A percentile compares a stretch with the other conserved stretches of the same genome.
phyloP scores from a whole-genome alignment of 208 protist genomes.

The Leishmania lainsoni region DNA sequence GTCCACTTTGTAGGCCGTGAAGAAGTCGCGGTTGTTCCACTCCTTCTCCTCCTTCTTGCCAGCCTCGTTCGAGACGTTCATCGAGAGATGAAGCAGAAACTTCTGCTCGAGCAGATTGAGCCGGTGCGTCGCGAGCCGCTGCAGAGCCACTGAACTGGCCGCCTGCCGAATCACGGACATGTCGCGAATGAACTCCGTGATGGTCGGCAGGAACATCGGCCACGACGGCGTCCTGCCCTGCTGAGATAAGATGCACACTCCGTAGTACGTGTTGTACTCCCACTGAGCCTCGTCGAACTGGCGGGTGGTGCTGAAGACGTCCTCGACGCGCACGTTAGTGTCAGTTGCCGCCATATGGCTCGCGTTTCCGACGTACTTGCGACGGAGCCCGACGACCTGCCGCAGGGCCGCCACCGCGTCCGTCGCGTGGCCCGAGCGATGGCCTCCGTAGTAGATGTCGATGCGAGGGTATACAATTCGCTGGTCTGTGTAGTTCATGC shows the following conservation, averaged over 20 bases:
- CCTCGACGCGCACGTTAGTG: constrained; percentile 68
- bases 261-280: constrained; percentile 92
- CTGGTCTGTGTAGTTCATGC: constrained; percentile 77
- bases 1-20: constrained; percentile 91
- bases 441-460: constrained; percentile 54
- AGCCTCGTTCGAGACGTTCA: constrained; percentile 91
- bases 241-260: constrained; percentile 79
- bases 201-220: constrained; percentile 73
- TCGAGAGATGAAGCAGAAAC: constrained; percentile 92
- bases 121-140: constrained; percentile 84
- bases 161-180: constrained; percentile 65
- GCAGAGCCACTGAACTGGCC: constrained; percentile 60
- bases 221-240: constrained; percentile 72
- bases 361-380: constrained; percentile 76
- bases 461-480: constrained; percentile 85
- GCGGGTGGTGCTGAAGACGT: constrained; percentile 79
- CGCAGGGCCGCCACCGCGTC: constrained; percentile 68
- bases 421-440: constrained; percentile 31
- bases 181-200: constrained; percentile 88
- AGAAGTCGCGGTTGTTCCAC: constrained; percentile 92
- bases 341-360: constrained; percentile 34
- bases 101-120: constrained; percentile 92
- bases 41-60: constrained; percentile 81
- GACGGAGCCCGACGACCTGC: constrained; percentile 66
- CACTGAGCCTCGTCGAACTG: constrained; percentile 83